phyloP scores from a whole-genome alignment of 352 stramenopile species.

The Globisporangium paddicum region DNA sequence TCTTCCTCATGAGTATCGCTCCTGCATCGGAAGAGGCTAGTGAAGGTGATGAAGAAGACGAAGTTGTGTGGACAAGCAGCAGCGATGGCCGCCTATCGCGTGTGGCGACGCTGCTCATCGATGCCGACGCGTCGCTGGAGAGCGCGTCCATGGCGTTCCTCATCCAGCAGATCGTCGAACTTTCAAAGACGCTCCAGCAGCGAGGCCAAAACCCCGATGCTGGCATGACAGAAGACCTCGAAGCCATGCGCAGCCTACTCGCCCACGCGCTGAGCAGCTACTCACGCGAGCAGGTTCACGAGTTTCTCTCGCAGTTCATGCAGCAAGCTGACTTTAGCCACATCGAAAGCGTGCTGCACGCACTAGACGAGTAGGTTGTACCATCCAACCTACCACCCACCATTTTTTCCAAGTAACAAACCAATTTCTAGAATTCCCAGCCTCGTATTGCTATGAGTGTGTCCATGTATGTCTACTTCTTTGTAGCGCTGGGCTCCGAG shows the following conservation, averaged over 20 bases:
- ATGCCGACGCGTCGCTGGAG: slow-evolving; percentile 25
- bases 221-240: slow-evolving; percentile 29
- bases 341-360: slow-evolving; percentile 29
- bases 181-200: slow-evolving; percentile 23
- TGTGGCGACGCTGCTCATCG: slow-evolving; percentile 8
- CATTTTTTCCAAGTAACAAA: no score
- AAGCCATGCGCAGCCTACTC: slow-evolving; percentile 37
- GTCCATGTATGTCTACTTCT: slow-evolving; percentile 3
- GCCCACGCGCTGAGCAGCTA: slow-evolving; percentile 34
- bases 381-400: neutral
- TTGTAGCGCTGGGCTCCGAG: slow-evolving; percentile 16
- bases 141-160: slow-evolving; percentile 39
- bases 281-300: slow-evolving; percentile 28
- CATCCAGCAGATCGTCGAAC: slow-evolving; percentile 34
- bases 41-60: neutral
- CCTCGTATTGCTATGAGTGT: neutral
- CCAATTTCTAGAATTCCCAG: neutral
- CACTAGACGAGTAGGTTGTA: slow-evolving; percentile 23
- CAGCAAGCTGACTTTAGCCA: slow-evolving; percentile 26
- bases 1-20: slow-evolving; percentile 55
- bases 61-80: neutral
- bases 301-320: slow-evolving; percentile 50
- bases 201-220: slow-evolving; percentile 10
- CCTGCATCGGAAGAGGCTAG: neutral
- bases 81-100: slow-evolving; percentile 2